Evolutionary conservation across 768 basidiomycete species (phyloP).

Genomic region (Piloderma croceum): DNA sequence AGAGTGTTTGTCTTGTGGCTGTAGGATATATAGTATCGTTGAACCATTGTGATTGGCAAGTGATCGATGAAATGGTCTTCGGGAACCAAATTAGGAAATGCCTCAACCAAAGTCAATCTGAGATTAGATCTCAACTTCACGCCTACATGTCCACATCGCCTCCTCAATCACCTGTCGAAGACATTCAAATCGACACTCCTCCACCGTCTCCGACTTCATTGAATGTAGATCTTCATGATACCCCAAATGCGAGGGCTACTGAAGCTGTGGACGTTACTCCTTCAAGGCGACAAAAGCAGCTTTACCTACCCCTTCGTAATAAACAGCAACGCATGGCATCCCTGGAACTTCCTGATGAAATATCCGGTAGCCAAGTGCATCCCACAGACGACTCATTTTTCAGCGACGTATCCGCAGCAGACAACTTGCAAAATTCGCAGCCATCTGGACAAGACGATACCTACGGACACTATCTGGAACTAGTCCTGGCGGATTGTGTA

Average conservation of each 20-base stretch:
- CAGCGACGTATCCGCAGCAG: not conserved
- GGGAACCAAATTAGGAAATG: too few species aligned
- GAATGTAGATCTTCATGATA: not conserved
- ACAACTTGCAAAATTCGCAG: not conserved
- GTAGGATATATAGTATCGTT: too few species aligned
- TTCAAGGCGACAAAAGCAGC: too few species aligned
- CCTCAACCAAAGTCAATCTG: not conserved
- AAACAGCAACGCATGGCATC: too few species aligned
- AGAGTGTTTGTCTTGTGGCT: too few species aligned
- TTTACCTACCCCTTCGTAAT: too few species aligned
- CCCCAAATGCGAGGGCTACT: not conserved
- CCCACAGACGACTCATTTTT: not conserved
- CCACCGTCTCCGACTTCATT: not conserved
- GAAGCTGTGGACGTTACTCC: not conserved
- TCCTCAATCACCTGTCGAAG: not conserved
- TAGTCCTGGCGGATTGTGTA: slow-evolving; percentile 5
- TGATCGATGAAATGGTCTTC: too few species aligned
- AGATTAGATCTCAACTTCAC: not conserved
- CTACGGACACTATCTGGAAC: slow-evolving; percentile 1
- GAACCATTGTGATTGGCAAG: too few species aligned
- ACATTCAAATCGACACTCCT: not conserved
- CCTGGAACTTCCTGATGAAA: not conserved
- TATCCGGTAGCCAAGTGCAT: not conserved
- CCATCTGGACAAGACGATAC: not conserved
- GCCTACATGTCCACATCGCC: not conserved